Evolutionary conservation across 139 green algal species (phyloP).

Genomic region (Coelastrella sp.): DNA sequence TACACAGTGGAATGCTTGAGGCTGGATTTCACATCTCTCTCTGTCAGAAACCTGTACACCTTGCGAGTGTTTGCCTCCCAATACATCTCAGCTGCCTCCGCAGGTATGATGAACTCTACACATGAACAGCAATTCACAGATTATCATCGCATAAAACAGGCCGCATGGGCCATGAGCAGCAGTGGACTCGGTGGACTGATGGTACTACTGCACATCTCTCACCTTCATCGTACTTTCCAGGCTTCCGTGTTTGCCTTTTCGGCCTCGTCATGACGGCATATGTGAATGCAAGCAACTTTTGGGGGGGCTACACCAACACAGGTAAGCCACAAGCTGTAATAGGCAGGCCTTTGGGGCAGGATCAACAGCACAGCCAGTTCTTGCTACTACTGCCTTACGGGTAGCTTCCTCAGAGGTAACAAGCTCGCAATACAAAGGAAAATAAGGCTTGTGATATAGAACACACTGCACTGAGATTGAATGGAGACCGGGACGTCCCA

Average conservation of each 20-base stretch:
- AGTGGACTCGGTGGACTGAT: too few species aligned
- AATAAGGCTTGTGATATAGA: too few species aligned
- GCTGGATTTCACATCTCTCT: slow-evolving; percentile 47
- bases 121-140: neutral
- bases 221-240: slow-evolving; percentile 33
- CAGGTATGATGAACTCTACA: slow-evolving; percentile 43
- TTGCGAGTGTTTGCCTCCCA: slow-evolving; percentile 18
- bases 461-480: too few species aligned
- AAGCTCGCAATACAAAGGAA: too few species aligned
- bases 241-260: slow-evolving; percentile 8
- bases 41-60: slow-evolving; percentile 59
- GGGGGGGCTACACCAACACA: neutral
- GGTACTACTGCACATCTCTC: neutral
- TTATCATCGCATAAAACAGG: neutral
- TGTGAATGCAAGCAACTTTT: too few species aligned
- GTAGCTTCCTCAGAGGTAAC: too few species aligned
- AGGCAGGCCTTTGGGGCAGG: neutral
- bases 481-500: too few species aligned
- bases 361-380: too few species aligned
- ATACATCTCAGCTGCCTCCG: slow-evolving; percentile 3
- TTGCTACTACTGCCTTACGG: too few species aligned
- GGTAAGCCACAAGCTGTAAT: neutral
- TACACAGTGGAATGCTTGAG: slow-evolving; percentile 37
- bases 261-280: neutral
- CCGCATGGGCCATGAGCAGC: too few species aligned